Evolutionary conservation across 257 asterid species (phyloP), one percentile per base, ranked within the genome.

Genomic region (Fraxinus pennsylvanica): DNA sequence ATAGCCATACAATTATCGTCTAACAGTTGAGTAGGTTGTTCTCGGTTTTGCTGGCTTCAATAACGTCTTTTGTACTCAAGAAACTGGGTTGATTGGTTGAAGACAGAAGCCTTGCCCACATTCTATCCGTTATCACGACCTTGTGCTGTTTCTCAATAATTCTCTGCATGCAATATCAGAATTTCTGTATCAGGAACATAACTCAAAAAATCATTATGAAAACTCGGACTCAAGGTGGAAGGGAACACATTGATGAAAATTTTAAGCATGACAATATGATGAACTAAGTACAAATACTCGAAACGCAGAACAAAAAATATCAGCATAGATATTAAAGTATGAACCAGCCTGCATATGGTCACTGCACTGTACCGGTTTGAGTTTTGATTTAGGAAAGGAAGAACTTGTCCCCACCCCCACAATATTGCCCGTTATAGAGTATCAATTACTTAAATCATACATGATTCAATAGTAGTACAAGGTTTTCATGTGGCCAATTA

Each of bases 31-130:
- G 76, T 30, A 14, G 79, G 81, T 4, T 79, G 80, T 76, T 83
- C 86, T 47, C 84, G 72, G 70, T 82, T 39, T 84, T 72, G 78
- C 75, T 71, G 41, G 74, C 84, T 69, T 78, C 87, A 1, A n/a
- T 66, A 21, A 68, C 52, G 14, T 84, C 86, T 76, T 80, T 83
- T 1, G 78, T 50, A 41, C 81, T 57, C 90, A 90, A 78, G 88
- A 94, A 94, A 83, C 99, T 92, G 9, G 99, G 99, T 76, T 94
- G 99, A 78, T 92, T 92, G 14, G 99, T 94, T 8, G 99, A 94
- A 8, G 98, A 91, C 19, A 94, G 86, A 71, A 94, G 92, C 78
- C 98, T 84, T 0, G 98, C 99, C 99, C 99, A 94, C 99, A 94
- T 94, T 79, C 99, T 87, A 79, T 94, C 99, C 13, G 99, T 94